phyloP scores from a whole-genome alignment of 305 asterid species.

The Fraxinus angustifolia region DNA sequence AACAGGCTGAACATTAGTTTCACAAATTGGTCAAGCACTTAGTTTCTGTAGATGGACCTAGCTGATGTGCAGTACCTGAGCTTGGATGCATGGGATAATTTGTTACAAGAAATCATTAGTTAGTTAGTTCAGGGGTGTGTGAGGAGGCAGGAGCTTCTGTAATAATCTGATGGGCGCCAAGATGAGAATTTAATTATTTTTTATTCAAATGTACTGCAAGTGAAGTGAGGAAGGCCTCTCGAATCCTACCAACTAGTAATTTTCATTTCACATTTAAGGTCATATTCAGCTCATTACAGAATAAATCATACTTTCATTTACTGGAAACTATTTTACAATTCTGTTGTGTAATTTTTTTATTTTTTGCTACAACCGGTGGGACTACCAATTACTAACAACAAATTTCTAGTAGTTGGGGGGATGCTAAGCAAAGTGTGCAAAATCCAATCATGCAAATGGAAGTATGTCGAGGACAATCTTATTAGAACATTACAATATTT shows the following conservation, averaged over 20 bases:
- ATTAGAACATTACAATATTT: background rate
- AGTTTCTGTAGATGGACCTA: background rate
- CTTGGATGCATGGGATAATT: background rate
- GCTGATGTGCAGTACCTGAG: background rate
- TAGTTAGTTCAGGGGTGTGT: background rate
- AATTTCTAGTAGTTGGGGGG: background rate
- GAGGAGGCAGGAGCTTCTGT: background rate
- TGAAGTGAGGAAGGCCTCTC: background rate
- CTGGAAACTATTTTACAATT: background rate
- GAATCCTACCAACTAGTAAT: background rate
- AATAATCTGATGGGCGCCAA: background rate
- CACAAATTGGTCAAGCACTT: background rate
- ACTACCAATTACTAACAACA: background rate
- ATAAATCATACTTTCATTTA: background rate
- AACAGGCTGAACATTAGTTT: background rate
- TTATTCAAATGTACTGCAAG: background rate
- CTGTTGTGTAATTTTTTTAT: background rate
- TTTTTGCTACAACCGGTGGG: background rate
- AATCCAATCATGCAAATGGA: background rate
- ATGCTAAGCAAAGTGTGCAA: background rate
- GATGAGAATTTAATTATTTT: background rate
- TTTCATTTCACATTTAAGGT: background rate
- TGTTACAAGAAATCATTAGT: background rate
- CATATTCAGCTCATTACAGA: background rate
- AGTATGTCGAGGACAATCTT: constrained; percentile 1